A percentile compares a stretch with the other conserved stretches of the same genome.
These are phyloP conservation scores for Sporobolomyces phaffii DNA, from an alignment of 768 basidiomycete genomes.

Conservation along the genomic window DNA sequence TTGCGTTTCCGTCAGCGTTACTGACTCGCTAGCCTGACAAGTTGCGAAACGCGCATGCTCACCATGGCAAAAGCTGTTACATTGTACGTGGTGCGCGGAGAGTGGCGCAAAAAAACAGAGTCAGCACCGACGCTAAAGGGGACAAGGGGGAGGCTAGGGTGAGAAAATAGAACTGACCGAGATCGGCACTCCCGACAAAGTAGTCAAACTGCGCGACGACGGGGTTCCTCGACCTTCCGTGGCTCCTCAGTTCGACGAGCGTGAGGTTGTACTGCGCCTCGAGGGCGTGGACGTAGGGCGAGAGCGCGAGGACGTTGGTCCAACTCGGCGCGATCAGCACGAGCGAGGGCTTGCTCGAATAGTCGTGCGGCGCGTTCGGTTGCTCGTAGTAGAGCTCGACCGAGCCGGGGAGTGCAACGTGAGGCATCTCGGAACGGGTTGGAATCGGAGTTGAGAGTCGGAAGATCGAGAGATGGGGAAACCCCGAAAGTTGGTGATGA, in stretches of 20 bases:
- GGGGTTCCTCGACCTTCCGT: background rate
- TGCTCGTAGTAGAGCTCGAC: conserved; percentile 26
- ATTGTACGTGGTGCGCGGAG: too few species aligned
- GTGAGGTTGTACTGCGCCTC: conserved; percentile 1
- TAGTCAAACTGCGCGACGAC: conserved; percentile 2
- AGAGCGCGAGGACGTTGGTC: background rate
- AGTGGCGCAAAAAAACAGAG: too few species aligned
- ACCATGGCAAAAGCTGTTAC: conserved; percentile 18
- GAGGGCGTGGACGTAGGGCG: conserved; percentile 14
- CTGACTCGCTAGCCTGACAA: too few species aligned
- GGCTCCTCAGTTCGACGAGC: conserved; percentile 4
- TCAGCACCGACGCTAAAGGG: too few species aligned
- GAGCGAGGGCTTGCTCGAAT: conserved; percentile 4
- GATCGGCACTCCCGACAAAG: background rate
- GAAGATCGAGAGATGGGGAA: too few species aligned
- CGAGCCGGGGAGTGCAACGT: background rate
- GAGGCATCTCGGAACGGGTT: too few species aligned
- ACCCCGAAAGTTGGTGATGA: too few species aligned
- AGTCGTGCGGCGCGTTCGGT: background rate
- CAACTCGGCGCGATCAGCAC: conserved; percentile 18
- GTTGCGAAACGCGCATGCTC: too few species aligned
- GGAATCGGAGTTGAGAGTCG: too few species aligned
- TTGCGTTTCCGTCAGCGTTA: background rate
- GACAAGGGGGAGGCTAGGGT: background rate
- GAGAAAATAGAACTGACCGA: background rate